Evolutionary conservation across 169 alveolate species (phyloP).

Genomic region (Plasmodium coatneyi): DNA sequence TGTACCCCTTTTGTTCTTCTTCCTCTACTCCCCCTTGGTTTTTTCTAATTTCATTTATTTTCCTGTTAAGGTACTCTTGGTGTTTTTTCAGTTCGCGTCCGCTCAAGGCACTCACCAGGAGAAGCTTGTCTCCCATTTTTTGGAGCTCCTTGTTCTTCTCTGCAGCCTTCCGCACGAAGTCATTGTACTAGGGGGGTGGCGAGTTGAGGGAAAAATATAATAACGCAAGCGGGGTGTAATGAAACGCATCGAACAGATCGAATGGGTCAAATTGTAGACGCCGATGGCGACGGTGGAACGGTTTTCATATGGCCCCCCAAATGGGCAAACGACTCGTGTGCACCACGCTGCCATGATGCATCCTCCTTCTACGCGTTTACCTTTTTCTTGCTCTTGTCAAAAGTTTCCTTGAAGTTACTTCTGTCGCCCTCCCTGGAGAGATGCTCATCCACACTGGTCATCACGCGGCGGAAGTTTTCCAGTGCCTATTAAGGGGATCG

Average conservation of each 20-base stretch:
- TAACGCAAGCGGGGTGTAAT: neutral
- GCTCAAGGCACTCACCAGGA: neutral
- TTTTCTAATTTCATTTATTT: conserved; percentile 19
- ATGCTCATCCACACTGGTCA: conserved; percentile 15
- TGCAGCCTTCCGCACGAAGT: neutral
- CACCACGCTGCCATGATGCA: too few relatives aligned
- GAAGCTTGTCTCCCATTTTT: neutral
- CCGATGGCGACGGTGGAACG: neutral
- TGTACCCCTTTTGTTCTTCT: neutral
- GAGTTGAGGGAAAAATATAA: neutral
- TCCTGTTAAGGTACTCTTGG: conserved; percentile 16
- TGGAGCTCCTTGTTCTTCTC: conserved; percentile 25
- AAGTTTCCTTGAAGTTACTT: neutral
- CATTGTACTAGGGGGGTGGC: conserved; percentile 15
- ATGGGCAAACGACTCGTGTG: neutral
- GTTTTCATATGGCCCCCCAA: neutral
- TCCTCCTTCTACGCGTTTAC: too few relatives aligned
- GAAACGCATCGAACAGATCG: neutral
- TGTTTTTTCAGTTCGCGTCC: conserved; percentile 19
- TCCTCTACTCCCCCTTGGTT: neutral
- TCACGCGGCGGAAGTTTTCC: conserved; percentile 27
- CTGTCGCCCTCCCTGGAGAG: conserved; percentile 1
- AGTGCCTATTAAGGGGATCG: neutral
- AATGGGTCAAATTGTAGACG: neutral
- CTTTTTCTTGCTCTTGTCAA: conserved; percentile 43